Evolutionary conservation across 2,329 filamentous ascomycete genomes (phyloP).

Genomic region (Beauveria sp.): DNA sequence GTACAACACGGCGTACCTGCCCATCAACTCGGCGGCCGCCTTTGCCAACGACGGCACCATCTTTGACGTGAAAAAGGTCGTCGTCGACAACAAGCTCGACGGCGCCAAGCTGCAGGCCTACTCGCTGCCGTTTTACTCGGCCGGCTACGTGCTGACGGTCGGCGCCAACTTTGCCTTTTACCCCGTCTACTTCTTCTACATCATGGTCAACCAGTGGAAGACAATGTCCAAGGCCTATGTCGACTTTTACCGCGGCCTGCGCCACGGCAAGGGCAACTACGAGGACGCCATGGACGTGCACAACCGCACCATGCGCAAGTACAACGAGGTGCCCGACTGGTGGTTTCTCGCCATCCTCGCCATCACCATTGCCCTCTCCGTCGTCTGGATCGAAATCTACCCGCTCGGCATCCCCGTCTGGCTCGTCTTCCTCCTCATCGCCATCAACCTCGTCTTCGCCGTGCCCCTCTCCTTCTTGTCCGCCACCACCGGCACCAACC

Average conservation of each 20-base stretch:
- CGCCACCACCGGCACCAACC: conserved; percentile 37
- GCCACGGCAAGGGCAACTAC: conserved; percentile 32
- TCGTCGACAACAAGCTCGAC: conserved; percentile 31
- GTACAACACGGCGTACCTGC: conserved; percentile 36
- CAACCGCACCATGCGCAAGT: conserved; percentile 31
- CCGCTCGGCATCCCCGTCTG: conserved; percentile 20
- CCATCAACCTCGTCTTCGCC: conserved; percentile 30
- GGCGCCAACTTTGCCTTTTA: conserved; percentile 38
- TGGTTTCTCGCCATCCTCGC: conserved; percentile 36
- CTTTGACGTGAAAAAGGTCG: conserved; percentile 29
- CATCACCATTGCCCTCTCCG: conserved; percentile 22
- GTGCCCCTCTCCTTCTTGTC: conserved; percentile 36
- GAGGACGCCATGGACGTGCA: conserved; percentile 34
- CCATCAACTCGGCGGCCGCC: conserved; percentile 36
- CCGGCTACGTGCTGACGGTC: conserved; percentile 32
- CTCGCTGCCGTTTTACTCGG: conserved; percentile 37
- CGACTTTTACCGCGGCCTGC: conserved; percentile 31
- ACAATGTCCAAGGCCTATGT: conserved; percentile 30
- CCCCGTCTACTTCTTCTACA: conserved; percentile 35
- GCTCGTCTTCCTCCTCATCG: conserved; percentile 21
- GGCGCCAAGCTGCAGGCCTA: conserved; percentile 32
- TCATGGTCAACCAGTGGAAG: conserved; percentile 34
- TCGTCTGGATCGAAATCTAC: conserved; percentile 20
- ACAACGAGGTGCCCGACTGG: conserved; percentile 38
- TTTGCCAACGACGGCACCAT: conserved; percentile 34